A percentile compares a stretch with the other conserved stretches of the same genome.
Conservation (phyloP, 169 alveolate genomes). For the Plasmodium falciparum region DNA sequence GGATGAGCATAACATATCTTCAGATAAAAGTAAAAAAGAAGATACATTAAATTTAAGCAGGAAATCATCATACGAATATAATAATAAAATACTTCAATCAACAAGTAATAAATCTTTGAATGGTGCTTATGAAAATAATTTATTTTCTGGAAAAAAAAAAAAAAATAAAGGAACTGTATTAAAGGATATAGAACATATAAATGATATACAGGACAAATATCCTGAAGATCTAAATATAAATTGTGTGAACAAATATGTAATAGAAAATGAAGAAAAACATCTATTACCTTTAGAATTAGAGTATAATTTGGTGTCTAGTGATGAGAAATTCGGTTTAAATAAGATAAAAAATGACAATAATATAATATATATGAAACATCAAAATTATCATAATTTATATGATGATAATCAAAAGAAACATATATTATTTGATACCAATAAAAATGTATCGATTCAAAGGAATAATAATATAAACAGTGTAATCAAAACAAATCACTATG, state of each 20-base stretch:
- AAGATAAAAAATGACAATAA: neutral
- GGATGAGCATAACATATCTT: too few species aligned
- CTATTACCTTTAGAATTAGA: conserved; percentile 9
- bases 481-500: neutral
- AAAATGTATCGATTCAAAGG: neutral
- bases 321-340: neutral
- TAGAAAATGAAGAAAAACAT: conserved; percentile 45
- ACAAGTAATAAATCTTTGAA: too few species aligned
- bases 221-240: conserved; percentile 20
- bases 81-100: too few species aligned
- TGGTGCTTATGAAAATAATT: neutral
- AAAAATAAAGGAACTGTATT: neutral
- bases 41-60: too few species aligned
- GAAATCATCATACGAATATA: too few species aligned
- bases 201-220: neutral
- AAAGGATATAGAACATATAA: neutral
- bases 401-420: neutral
- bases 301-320: conserved; percentile 7
- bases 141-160: neutral
- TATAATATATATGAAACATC: neutral
- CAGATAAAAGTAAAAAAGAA: too few species aligned
- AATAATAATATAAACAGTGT: neutral
- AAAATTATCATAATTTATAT: neutral
- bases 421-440: neutral
- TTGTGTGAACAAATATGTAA: conserved; percentile 20